A percentile compares a stretch with the other conserved stretches of the same genome.
These are phyloP conservation scores for Cubamyces lactineus DNA, from an alignment of 768 basidiomycete genomes.

Conservation along the genomic window DNA sequence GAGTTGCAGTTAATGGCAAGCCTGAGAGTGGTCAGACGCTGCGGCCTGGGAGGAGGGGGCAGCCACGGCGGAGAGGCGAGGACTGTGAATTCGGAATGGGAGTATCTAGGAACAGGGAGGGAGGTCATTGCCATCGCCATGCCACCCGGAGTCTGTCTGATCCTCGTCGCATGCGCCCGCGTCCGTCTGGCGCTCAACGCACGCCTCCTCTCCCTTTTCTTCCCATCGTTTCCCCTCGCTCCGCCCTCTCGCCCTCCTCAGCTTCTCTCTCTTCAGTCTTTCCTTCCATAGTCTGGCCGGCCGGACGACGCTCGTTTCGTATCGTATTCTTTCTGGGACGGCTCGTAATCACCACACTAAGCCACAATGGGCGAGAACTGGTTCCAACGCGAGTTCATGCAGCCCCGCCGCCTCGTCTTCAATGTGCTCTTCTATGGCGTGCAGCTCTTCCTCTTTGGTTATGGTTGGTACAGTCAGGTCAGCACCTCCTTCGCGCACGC, in stretches of 20 bases:
- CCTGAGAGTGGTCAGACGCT: background rate
- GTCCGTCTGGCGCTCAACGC: slow-evolving; percentile 12
- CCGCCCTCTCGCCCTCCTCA: slow-evolving; percentile 20
- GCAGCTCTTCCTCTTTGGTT: slow-evolving; percentile 73
- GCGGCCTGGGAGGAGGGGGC: background rate
- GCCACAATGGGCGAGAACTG: slow-evolving; percentile 65
- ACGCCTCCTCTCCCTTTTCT: slow-evolving; percentile 15
- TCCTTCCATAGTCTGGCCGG: slow-evolving; percentile 49
- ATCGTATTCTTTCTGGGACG: slow-evolving; percentile 19
- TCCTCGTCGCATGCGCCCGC: slow-evolving; percentile 8
- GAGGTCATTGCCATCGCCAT: slow-evolving; percentile 15
- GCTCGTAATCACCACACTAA: slow-evolving; percentile 18
- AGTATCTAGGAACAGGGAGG: slow-evolving; percentile 12
- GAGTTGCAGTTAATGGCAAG: background rate
- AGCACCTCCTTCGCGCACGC: slow-evolving; percentile 22
- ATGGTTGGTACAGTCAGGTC: slow-evolving; percentile 91
- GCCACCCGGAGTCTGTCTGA: slow-evolving; percentile 22
- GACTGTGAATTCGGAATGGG: background rate
- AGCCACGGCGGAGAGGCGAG: background rate
- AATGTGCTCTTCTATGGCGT: slow-evolving; percentile 80
- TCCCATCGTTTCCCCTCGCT: slow-evolving; percentile 18
- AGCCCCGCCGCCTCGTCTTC: slow-evolving; percentile 65
- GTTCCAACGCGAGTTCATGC: slow-evolving; percentile 73
- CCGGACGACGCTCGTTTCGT: slow-evolving; percentile 46
- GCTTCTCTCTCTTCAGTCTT: slow-evolving; percentile 30